A percentile compares a stretch with the other conserved stretches of the same genome.
These are phyloP conservation scores for Aspergillus incahuasiensis DNA, from an alignment of 495 filamentous ascomycete species.

Conservation along the genomic window DNA sequence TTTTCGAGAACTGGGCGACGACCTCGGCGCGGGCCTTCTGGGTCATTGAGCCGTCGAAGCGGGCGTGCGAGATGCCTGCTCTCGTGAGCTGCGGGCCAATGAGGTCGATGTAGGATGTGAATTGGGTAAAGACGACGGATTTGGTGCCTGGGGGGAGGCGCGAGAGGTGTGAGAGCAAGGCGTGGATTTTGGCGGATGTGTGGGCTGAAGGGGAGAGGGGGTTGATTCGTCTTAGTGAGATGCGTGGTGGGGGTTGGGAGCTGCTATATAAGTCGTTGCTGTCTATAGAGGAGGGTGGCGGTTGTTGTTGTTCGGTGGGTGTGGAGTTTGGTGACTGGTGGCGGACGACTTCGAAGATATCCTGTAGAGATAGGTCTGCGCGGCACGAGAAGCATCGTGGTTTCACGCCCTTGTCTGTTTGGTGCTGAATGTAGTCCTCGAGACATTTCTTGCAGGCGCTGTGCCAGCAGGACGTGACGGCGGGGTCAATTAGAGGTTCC, in stretches of 20 bases:
- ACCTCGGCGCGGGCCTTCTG: conserved; percentile 79
- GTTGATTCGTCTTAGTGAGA: conserved; percentile 76
- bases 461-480: conserved; percentile 95
- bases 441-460: conserved; percentile 92
- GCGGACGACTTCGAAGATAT: conserved; percentile 85
- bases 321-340: conserved; percentile 34
- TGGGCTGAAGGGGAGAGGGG: conserved; percentile 55
- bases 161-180: conserved; percentile 70
- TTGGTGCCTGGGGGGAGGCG: conserved; percentile 68
- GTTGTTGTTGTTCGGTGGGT: conserved; percentile 16
- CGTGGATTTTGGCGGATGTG: conserved; percentile 77
- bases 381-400: conserved; percentile 89
- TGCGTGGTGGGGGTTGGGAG: conserved; percentile 50
- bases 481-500: conserved; percentile 89
- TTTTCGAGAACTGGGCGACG: conserved; percentile 60
- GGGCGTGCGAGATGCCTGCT: conserved; percentile 70
- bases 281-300: neutral
- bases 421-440: conserved; percentile 79
- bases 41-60: conserved; percentile 85
- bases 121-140: conserved; percentile 92
- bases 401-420: conserved; percentile 66
- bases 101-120: conserved; percentile 91
- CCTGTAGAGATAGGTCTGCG: conserved; percentile 70
- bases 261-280: conserved; percentile 26
- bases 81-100: conserved; percentile 71